phyloP scores from a whole-genome alignment of 352 stramenopile genomes.

The Stramenopiles sp. region DNA sequence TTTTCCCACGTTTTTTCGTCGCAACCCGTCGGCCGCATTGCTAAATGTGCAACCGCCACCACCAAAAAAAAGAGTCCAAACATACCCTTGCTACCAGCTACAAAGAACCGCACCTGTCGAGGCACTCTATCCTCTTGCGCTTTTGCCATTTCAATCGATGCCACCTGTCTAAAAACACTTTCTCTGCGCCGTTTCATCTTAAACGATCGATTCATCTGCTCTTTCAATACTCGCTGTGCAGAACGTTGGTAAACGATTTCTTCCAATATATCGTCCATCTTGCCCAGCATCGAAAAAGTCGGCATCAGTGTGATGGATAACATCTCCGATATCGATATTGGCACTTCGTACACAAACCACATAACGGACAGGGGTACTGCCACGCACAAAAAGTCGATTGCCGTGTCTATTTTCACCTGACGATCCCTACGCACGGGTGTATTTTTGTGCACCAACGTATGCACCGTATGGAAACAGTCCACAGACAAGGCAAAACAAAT shows the following conservation, averaged over 20 bases:
- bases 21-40: not conserved
- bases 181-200: slow-evolving; percentile 10
- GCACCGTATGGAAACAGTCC: not conserved
- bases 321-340: slow-evolving; percentile 12
- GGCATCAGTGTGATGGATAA: slow-evolving; percentile 1
- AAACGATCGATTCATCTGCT: slow-evolving; percentile 4
- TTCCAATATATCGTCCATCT: slow-evolving; percentile 13
- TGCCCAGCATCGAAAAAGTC: slow-evolving; percentile 1
- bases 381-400: slow-evolving; percentile 9
- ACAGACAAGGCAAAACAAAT: not conserved
- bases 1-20: not conserved
- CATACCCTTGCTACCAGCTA: not conserved
- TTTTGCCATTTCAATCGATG: slow-evolving; percentile 10
- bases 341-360: slow-evolving; percentile 12
- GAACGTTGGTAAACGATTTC: slow-evolving; percentile 7
- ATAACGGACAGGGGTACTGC: not conserved
- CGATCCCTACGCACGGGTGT: slow-evolving; percentile 2
- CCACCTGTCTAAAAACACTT: not conserved
- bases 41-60: not conserved
- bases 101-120: slow-evolving; percentile 1
- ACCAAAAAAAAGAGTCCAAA: slow-evolving; percentile 7
- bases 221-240: slow-evolving; percentile 11
- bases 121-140: slow-evolving; percentile 11
- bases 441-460: slow-evolving; percentile 1
- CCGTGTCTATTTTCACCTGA: not conserved